Percentiles rank a stretch among this genome's conserved stretches.
Evolutionary conservation across 768 basidiomycete species (phyloP).

Genomic region (Podaxis sp.): DNA sequence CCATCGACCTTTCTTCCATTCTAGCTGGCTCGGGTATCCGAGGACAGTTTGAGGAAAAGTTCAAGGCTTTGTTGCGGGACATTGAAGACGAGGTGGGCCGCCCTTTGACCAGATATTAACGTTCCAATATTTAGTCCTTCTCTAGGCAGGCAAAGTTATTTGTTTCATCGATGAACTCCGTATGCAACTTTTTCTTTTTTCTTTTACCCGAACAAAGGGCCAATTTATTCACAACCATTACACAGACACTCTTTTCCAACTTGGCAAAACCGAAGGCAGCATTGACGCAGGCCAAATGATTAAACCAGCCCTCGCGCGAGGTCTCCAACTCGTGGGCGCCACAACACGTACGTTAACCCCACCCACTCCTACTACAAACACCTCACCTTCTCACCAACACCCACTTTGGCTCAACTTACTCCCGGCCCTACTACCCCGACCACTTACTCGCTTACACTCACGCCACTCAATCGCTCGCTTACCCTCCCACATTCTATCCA

Average conservation of each 20-base stretch:
- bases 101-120: conserved; percentile 20
- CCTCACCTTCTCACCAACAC: background rate
- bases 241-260: conserved; percentile 75
- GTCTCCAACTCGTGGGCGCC: conserved; percentile 85
- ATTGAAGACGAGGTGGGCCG: conserved; percentile 75
- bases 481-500: conserved; percentile 18
- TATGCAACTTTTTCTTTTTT: conserved; percentile 36
- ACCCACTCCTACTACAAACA: background rate
- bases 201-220: background rate
- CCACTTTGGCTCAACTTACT: background rate
- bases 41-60: conserved; percentile 92
- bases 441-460: background rate
- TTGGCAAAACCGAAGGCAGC: conserved; percentile 90
- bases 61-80: conserved; percentile 86
- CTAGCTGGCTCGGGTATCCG: conserved; percentile 90
- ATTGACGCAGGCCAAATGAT: conserved; percentile 94
- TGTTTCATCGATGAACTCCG: conserved; percentile 96
- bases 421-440: too few species aligned
- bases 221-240: background rate
- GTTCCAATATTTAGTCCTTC: background rate
- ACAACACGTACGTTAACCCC: conserved; percentile 66
- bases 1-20: conserved; percentile 80
- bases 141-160: conserved; percentile 71
- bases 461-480: background rate
- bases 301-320: conserved; percentile 85